Conservation (phyloP, 2,329 filamentous ascomycete genomes). For the Tolypocladium amazonense region DNA sequence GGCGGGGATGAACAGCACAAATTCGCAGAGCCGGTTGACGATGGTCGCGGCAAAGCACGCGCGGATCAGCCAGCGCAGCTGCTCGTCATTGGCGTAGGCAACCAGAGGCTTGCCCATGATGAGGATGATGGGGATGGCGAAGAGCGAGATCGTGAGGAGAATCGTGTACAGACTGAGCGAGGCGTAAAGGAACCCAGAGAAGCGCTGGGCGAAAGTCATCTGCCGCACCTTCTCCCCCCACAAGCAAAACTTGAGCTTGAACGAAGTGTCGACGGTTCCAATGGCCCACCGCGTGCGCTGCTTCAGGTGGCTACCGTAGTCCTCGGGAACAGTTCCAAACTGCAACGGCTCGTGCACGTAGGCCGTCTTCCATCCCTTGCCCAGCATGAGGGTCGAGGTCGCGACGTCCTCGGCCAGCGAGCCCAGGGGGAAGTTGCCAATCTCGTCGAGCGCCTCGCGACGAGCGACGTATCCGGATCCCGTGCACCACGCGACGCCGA, state of each 20-base stretch:
- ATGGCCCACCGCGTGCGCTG: constrained; percentile 47
- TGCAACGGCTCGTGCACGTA: constrained; percentile 50
- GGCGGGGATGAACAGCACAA: constrained; percentile 46
- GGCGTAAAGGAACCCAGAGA: constrained; percentile 48
- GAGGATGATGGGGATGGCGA: constrained; percentile 49
- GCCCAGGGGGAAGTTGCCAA: constrained; percentile 50
- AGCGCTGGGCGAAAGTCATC: constrained; percentile 46
- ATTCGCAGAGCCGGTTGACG: constrained; percentile 43
- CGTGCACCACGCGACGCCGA: constrained; percentile 51
- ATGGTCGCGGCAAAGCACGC: constrained; percentile 41
- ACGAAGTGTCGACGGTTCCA: constrained; percentile 45
- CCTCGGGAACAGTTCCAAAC: constrained; percentile 48
- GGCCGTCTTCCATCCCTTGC: constrained; percentile 50
- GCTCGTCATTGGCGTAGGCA: constrained; percentile 38
- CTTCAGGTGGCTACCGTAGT: constrained; percentile 43
- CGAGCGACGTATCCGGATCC: constrained; percentile 52
- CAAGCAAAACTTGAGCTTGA: constrained; percentile 50
- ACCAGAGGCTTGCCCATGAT: constrained; percentile 46
- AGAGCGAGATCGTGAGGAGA: constrained; percentile 40
- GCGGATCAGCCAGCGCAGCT: constrained; percentile 49
- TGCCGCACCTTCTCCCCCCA: constrained; percentile 39
- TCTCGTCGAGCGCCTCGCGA: constrained; percentile 47
- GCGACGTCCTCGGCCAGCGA: constrained; percentile 51
- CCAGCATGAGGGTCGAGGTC: constrained; percentile 47
- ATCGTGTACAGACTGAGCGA: constrained; percentile 46